Conservation (phyloP, 345 rosid genomes). For the Pugionium dolabratum region DNA sequence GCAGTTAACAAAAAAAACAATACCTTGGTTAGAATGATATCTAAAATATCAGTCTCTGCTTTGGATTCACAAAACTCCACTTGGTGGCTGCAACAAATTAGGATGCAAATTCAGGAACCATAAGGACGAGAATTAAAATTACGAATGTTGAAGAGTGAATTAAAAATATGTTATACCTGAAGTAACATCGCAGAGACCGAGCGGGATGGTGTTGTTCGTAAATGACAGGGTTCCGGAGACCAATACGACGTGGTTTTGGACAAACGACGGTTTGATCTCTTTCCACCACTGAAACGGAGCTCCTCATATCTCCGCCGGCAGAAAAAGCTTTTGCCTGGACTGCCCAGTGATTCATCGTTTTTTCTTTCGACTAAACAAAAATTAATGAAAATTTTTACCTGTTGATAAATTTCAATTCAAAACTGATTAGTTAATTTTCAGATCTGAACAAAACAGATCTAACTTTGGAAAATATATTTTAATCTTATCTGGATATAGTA, state of each 20-base stretch:
- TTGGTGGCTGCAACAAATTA: slow-evolving; percentile 55
- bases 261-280: slow-evolving; percentile 62
- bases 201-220: slow-evolving; percentile 45
- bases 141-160: neutral
- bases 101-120: neutral
- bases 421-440: neutral
- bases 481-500: neutral
- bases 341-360: slow-evolving; percentile 65
- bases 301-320: slow-evolving; percentile 57
- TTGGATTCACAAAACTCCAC: slow-evolving; percentile 55
- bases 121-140: neutral
- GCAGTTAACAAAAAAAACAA: neutral
- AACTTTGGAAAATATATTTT: no score
- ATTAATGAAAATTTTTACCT: slow-evolving; percentile 9
- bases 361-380: neutral
- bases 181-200: slow-evolving; percentile 63
- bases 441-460: neutral
- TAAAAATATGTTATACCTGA: slow-evolving; percentile 42
- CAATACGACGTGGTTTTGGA: slow-evolving; percentile 82
- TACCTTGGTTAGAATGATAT: slow-evolving; percentile 76
- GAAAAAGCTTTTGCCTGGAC: slow-evolving; percentile 54
- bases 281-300: slow-evolving; percentile 44
- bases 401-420: neutral
- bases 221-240: slow-evolving; percentile 30
- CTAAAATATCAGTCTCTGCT: slow-evolving; percentile 73